phyloP scores from a whole-genome alignment of 257 asterid species.

The Nicotiana tabacum region DNA sequence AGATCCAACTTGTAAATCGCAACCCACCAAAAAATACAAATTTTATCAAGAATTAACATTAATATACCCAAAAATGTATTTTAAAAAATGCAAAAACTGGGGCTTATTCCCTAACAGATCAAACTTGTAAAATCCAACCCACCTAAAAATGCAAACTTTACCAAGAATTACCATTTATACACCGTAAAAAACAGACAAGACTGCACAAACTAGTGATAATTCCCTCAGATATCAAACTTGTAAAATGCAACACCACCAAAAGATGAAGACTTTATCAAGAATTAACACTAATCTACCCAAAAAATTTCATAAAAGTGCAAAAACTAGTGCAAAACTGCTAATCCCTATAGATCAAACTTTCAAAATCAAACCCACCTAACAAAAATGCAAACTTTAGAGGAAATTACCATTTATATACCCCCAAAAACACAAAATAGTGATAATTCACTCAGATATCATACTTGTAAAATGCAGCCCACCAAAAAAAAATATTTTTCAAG shows the following conservation, averaged over 20 bases:
- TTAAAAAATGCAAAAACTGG: background rate
- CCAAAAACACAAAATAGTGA: background rate
- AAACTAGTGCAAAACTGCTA: background rate
- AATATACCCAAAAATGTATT: background rate
- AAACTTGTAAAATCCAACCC: background rate
- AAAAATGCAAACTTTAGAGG: background rate
- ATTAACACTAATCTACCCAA: background rate
- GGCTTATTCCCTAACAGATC: background rate
- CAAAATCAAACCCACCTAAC: background rate
- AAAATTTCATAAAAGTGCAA: background rate
- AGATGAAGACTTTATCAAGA: background rate
- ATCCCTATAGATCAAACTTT: background rate
- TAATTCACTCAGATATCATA: background rate
- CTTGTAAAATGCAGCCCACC: background rate
- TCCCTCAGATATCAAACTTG: background rate
- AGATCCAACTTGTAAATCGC: background rate
- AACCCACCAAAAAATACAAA: background rate
- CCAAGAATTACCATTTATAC: background rate
- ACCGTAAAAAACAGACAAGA: background rate
- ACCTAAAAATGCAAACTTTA: background rate
- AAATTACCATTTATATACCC: slow-evolving; percentile 2
- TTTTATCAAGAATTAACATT: background rate
- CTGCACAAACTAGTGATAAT: background rate
- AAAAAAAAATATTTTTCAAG: background rate
- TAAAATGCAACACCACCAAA: background rate